phyloP scores from a whole-genome alignment of 106 monocot genomes.

The Narthecium ossifragum region DNA sequence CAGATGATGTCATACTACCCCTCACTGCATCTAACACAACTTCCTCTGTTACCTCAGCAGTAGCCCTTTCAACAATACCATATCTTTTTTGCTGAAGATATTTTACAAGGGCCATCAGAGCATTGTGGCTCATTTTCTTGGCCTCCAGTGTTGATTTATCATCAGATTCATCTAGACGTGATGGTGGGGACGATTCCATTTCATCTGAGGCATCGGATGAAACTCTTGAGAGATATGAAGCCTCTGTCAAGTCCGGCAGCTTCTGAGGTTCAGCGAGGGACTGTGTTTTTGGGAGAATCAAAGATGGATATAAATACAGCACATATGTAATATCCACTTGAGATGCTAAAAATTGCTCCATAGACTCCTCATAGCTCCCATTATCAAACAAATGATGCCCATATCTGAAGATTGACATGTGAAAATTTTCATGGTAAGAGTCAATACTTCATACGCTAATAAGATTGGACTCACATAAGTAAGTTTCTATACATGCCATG shows the following conservation, averaged over 20 bases:
- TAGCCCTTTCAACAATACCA: conserved; percentile 82
- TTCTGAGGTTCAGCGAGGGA: conserved; percentile 36
- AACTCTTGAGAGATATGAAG: conserved; percentile 43
- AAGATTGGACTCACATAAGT: too few species aligned
- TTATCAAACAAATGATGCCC: conserved; percentile 87
- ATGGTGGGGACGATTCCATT: conserved; percentile 35
- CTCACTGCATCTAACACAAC: conserved; percentile 86
- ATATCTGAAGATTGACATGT: conserved; percentile 49
- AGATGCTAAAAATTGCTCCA: conserved; percentile 91
- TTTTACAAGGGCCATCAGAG: conserved; percentile 77
- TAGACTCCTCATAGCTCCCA: conserved; percentile 84
- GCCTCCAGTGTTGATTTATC: conserved; percentile 54
- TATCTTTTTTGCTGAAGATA: conserved; percentile 87
- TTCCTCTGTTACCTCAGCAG: conserved; percentile 91
- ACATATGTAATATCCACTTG: conserved; percentile 95
- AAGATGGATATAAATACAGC: conserved; percentile 69
- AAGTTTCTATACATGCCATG: too few species aligned
- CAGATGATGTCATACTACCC: conserved; percentile 34
- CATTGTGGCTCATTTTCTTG: conserved; percentile 79
- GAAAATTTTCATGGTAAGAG: too few species aligned
- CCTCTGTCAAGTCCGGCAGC: conserved; percentile 32
- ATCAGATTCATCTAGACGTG: conserved; percentile 55
- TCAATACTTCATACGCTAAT: too few species aligned
- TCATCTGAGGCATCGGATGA: conserved; percentile 89
- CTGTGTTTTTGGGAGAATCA: conserved; percentile 62